These are phyloP conservation scores for Candida chilensis DNA, from an alignment of 805 yeast genomes.

Conservation along the genomic window DNA sequence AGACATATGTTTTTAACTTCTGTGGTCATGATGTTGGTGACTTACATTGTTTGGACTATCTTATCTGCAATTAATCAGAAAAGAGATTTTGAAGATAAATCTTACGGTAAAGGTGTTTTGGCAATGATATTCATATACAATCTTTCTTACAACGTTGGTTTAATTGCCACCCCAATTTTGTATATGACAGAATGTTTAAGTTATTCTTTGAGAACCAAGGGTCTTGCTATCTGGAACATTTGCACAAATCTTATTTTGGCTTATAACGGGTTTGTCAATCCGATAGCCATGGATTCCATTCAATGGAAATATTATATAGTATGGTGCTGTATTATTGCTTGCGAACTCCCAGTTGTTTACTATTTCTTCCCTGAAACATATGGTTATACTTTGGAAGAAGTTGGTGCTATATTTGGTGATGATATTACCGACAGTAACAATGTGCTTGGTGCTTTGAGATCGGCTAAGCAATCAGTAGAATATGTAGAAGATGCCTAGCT, in stretches of 20 bases:
- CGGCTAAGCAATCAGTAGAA: too few species aligned
- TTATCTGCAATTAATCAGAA: slow-evolving; percentile 37
- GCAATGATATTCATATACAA: slow-evolving; percentile 42
- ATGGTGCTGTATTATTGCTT: slow-evolving; percentile 17
- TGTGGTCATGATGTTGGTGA: slow-evolving; percentile 21
- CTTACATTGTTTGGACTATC: slow-evolving; percentile 32
- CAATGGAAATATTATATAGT: slow-evolving; percentile 25
- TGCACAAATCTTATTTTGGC: slow-evolving; percentile 6
- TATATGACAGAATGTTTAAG: slow-evolving; percentile 39
- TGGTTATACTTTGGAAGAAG: slow-evolving; percentile 28
- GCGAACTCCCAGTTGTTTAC: slow-evolving; percentile 16
- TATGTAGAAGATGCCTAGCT: too few species aligned
- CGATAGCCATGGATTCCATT: slow-evolving; percentile 25
- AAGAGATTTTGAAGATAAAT: slow-evolving; percentile 26
- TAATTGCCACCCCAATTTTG: slow-evolving; percentile 34
- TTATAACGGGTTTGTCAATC: slow-evolving; percentile 12
- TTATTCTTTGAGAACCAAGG: slow-evolving; percentile 14
- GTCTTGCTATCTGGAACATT: slow-evolving; percentile 11
- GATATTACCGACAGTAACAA: too few species aligned
- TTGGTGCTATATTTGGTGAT: slow-evolving; percentile 24
- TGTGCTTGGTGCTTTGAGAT: too few species aligned
- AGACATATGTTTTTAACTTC: slow-evolving; percentile 25
- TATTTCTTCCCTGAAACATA: slow-evolving; percentile 25
- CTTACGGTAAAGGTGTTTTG: slow-evolving; percentile 33
- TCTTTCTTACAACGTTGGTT: slow-evolving; percentile 28